A percentile compares a stretch with the other conserved stretches of the same genome.
These are phyloP conservation scores for Ophiostoma quercus DNA, from an alignment of 2,329 filamentous ascomycete genomes.

Conservation along the genomic window DNA sequence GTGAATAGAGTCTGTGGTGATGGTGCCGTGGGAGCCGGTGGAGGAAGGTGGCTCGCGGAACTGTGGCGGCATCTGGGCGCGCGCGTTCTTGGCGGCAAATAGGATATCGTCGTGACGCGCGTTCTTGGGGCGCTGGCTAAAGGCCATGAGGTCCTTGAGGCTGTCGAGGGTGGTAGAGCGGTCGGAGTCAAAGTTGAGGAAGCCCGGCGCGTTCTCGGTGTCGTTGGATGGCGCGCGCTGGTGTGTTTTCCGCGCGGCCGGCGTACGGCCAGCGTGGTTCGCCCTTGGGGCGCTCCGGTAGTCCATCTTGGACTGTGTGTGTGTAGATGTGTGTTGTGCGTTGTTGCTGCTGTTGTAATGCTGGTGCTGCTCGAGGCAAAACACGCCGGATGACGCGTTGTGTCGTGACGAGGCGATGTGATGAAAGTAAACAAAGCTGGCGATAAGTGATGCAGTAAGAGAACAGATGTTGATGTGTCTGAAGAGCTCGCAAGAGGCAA, in stretches of 20 bases:
- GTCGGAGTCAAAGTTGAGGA: constrained; percentile 27
- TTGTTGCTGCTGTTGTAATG: constrained; percentile 9
- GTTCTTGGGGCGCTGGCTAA: constrained; percentile 21
- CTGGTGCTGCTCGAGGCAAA: neutral
- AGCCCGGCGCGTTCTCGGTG: constrained; percentile 5
- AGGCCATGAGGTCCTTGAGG: constrained; percentile 27
- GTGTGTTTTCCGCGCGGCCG: constrained; percentile 16
- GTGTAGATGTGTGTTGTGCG: neutral
- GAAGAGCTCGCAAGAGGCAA: neutral
- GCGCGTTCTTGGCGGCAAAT: constrained; percentile 25
- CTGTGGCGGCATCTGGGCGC: constrained; percentile 25
- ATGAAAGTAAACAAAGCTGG: constrained; percentile 25
- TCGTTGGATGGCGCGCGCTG: constrained; percentile 11
- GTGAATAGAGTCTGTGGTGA: constrained; percentile 26
- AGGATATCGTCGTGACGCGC: constrained; percentile 38
- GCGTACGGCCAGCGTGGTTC: constrained; percentile 18
- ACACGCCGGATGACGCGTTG: constrained; percentile 18
- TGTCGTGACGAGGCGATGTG: neutral
- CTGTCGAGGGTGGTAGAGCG: constrained; percentile 26
- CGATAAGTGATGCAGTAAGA: constrained; percentile 17
- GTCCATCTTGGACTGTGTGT: constrained; percentile 17
- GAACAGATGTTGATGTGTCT: neutral
- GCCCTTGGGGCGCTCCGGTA: constrained; percentile 19
- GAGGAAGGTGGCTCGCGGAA: constrained; percentile 29
- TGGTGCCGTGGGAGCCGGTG: constrained; percentile 29